Base-by-base conservation (phyloP, 352 stramenopile genomes). In the Thalassiosira hispida region DNA sequence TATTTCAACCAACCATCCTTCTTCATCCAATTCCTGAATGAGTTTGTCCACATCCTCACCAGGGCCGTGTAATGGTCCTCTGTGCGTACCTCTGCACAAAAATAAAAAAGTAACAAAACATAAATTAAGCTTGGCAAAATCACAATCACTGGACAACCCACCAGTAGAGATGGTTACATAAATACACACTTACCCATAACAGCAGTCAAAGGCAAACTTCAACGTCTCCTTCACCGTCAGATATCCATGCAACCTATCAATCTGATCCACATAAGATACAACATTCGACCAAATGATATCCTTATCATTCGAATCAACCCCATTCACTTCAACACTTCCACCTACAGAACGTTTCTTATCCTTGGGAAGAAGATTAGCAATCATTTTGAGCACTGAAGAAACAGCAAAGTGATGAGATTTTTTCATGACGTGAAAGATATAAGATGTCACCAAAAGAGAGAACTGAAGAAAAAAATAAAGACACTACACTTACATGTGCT, bases 221-320 rank as follows among this genome's bases (percentile, higher is more conserved):
- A 97, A 86, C 0, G 94, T 98, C 78, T 98, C 96, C 29, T 95
- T 85, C 12, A 98, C 96, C 0, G 95, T 98, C 8, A 98, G 73
- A 25, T 87, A 93, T 2, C 95, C 84, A 65, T 96, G 90, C 66
- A 98, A 93, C 52, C 93, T 79, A 69, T 98, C 96, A 31, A 93
- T 93, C 78, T 98, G 94, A 84, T 97, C 94, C 44, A 95, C 93
- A 77, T 97, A 97, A 16, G 82, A 87, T 1, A 90, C 85, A 62
- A 96, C 88, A 62, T 91, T 90, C 14, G 70, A 74, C 86, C 86
- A 92, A 33, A 85, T 51, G 38, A 89, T 55, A 8, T 77, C 69
- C 14, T 81, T 66, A 33, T 79, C 63, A 31, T 69, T 77, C 8
- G 72, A 76, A 27, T 56, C 31, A 0, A 90, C 44, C 6, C 75